Conservation (phyloP, 2,329 filamentous ascomycete species). For the Fusarium begoniae region DNA sequence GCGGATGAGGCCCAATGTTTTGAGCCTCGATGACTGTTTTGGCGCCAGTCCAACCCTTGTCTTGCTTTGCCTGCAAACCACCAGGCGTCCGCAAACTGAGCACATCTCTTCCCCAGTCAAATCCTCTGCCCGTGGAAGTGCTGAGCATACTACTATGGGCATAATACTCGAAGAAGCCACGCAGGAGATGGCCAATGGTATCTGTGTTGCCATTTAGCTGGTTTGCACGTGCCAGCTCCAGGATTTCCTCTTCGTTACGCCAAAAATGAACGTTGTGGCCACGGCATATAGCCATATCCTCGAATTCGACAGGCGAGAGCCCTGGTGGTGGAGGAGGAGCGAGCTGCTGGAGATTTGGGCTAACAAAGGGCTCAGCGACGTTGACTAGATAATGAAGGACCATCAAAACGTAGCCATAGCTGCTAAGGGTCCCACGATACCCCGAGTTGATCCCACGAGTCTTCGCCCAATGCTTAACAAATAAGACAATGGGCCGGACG, state of each 20-base stretch:
- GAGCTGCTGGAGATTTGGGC: conserved; percentile 80
- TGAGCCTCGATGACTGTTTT: conserved; percentile 71
- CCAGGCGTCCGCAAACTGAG: conserved; percentile 78
- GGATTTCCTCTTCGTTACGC: conserved; percentile 77
- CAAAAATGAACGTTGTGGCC: conserved; percentile 81
- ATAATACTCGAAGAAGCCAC: conserved; percentile 91
- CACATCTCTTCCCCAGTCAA: conserved; percentile 84
- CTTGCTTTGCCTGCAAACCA: conserved; percentile 76
- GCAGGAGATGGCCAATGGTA: conserved; percentile 74
- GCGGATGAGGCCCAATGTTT: conserved; percentile 38
- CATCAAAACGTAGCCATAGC: conserved; percentile 93
- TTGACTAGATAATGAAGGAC: conserved; percentile 91
- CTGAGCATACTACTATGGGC: conserved; percentile 68
- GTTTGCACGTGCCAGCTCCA: conserved; percentile 64
- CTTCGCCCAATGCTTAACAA: conserved; percentile 93
- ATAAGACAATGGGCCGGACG: conserved; percentile 80
- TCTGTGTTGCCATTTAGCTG: conserved; percentile 75
- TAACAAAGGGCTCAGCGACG: conserved; percentile 79
- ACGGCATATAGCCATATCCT: conserved; percentile 56
- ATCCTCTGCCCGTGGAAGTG: conserved; percentile 63
- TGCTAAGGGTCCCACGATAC: conserved; percentile 86
- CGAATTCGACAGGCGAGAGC: conserved; percentile 34
- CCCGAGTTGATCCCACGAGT: conserved; percentile 84
- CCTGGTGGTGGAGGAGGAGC: conserved; percentile 54
- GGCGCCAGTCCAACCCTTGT: conserved; percentile 88